Conservation (phyloP, 257 asterid genomes). For the Schizonepeta tenuifolia region DNA sequence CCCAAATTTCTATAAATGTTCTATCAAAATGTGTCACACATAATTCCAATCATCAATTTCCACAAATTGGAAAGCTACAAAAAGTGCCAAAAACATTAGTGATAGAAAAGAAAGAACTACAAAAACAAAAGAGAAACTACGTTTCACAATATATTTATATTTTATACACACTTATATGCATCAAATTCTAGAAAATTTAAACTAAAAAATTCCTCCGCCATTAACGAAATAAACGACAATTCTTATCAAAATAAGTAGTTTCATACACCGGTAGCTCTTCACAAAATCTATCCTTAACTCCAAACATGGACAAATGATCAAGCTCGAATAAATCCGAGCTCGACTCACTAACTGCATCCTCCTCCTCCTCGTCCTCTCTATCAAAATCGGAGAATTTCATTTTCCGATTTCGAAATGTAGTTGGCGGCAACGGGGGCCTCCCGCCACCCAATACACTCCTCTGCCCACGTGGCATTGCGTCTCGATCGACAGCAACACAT, state of each 20-base stretch:
- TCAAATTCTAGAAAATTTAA: neutral
- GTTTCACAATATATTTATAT: neutral
- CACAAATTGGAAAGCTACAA: conserved; percentile 21
- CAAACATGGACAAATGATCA: conserved; percentile 53
- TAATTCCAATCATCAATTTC: conserved; percentile 1
- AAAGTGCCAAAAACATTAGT: neutral
- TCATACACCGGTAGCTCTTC: conserved; percentile 86
- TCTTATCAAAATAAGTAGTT: conserved; percentile 55
- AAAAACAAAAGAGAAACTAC: neutral
- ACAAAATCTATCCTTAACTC: conserved; percentile 42
- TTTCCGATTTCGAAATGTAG: conserved; percentile 26
- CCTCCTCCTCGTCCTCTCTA: neutral
- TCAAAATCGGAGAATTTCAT: no score
- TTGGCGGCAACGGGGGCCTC: conserved; percentile 48
- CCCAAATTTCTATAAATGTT: neutral
- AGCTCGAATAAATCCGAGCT: conserved; percentile 88
- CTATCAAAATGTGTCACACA: neutral
- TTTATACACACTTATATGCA: neutral
- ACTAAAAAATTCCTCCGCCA: neutral
- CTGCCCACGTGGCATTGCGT: conserved; percentile 50
- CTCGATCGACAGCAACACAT: conserved; percentile 49
- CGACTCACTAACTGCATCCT: conserved; percentile 60
- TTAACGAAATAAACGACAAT: conserved; percentile 49
- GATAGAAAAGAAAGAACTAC: neutral
- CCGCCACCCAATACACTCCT: conserved; percentile 34